Conservation (phyloP, 2,329 filamentous ascomycete genomes). For the Alternaria incomplexa region DNA sequence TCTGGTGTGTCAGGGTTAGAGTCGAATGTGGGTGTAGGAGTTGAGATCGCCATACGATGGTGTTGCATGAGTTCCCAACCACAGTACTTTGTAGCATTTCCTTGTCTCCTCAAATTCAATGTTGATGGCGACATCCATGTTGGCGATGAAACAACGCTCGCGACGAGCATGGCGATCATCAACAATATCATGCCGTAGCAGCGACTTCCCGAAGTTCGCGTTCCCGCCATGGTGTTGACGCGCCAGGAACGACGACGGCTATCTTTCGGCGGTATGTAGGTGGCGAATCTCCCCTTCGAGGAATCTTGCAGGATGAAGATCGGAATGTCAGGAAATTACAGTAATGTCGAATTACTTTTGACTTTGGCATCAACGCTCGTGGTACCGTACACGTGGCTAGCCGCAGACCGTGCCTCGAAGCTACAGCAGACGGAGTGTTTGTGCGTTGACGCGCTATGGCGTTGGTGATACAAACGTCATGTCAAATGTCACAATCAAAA, state of each 20-base stretch:
- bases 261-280: not conserved
- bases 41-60: not conserved
- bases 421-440: conserved; percentile 1
- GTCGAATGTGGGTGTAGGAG: not conserved
- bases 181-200: not conserved
- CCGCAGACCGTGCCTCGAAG: conserved; percentile 7
- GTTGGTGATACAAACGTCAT: conserved; percentile 1
- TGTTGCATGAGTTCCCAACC: conserved; percentile 21
- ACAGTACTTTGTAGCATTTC: not conserved
- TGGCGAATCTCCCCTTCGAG: not conserved
- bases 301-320: not conserved
- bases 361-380: not conserved
- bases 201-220: not conserved
- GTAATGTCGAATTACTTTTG: not conserved
- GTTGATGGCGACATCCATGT: not conserved
- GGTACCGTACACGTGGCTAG: conserved; percentile 15
- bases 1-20: conserved; percentile 4
- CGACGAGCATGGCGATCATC: not conserved
- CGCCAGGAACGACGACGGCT: not conserved
- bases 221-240: not conserved
- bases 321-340: not conserved
- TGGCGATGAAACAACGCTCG: not conserved
- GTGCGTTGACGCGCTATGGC: not conserved
- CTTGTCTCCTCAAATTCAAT: not conserved
- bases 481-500: not conserved